phyloP scores from a whole-genome alignment of 2,329 filamentous ascomycete genomes.

The Aspergillus niger region DNA sequence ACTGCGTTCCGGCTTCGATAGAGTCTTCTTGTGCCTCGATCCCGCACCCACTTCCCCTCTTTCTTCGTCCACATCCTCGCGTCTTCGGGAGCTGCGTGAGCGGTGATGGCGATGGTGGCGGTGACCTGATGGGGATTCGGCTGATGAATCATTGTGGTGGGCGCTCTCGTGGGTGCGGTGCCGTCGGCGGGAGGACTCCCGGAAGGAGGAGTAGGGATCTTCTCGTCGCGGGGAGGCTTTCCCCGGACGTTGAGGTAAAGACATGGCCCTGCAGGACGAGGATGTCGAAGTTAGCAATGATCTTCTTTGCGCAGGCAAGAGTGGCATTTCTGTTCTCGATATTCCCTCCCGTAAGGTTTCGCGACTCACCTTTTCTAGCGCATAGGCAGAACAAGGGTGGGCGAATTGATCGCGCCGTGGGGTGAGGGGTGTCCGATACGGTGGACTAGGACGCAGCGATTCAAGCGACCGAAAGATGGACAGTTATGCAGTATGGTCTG shows the following conservation, averaged over 20 bases:
- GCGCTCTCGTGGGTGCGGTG: slow-evolving; percentile 72
- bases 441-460: neutral
- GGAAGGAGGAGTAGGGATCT: slow-evolving; percentile 62
- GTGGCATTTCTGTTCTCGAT: neutral
- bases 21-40: slow-evolving; percentile 74
- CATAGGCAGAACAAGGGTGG: neutral
- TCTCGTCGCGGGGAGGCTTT: slow-evolving; percentile 62
- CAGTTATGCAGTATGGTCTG: neutral
- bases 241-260: slow-evolving; percentile 63
- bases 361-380: neutral
- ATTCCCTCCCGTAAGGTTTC: no score
- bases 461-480: neutral
- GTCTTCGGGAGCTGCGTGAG: slow-evolving; percentile 50
- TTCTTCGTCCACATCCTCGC: slow-evolving; percentile 51
- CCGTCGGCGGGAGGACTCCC: slow-evolving; percentile 68
- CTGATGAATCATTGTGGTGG: slow-evolving; percentile 41
- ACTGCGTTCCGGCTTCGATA: slow-evolving; percentile 85
- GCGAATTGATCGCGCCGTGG: neutral
- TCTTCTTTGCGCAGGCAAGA: neutral
- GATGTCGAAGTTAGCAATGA: neutral
- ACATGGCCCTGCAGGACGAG: slow-evolving; percentile 38
- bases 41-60: slow-evolving; percentile 55
- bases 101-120: slow-evolving; percentile 44
- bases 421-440: neutral
- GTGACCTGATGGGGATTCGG: slow-evolving; percentile 36